Conservation (phyloP, 176 grass and related monocot species). For the Stipa capillata region DNA sequence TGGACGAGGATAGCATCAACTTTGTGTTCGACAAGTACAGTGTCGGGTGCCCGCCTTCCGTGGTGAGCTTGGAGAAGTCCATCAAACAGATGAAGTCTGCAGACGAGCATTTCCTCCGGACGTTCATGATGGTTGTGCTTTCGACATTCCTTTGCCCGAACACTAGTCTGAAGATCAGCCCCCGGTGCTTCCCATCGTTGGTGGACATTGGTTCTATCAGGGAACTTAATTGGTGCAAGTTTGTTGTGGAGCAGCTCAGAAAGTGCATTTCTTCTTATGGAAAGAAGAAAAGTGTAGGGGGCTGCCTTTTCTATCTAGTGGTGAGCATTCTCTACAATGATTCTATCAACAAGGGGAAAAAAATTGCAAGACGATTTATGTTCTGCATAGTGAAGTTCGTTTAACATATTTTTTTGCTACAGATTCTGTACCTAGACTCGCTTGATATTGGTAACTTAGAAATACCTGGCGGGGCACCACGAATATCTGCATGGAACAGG, state of each 20-base stretch:
- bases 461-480: background rate
- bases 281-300: background rate
- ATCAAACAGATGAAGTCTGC: background rate
- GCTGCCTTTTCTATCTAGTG: background rate
- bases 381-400: background rate
- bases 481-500: background rate
- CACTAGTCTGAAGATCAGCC: background rate
- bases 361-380: too few relatives aligned
- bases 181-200: background rate
- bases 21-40: background rate
- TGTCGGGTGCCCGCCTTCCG: background rate
- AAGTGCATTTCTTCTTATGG: background rate
- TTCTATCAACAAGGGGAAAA: background rate
- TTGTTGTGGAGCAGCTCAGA: background rate
- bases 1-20: background rate
- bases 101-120: slow-evolving; percentile 8
- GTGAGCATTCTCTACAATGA: background rate
- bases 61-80: background rate
- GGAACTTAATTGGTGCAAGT: slow-evolving; percentile 3
- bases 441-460: background rate
- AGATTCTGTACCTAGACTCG: slow-evolving; percentile 10
- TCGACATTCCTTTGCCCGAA: background rate
- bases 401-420: background rate
- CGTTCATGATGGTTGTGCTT: background rate
- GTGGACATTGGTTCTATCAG: background rate